phyloP scores from a whole-genome alignment of 2,329 filamentous ascomycete species.

The Thelonectria blattea region DNA sequence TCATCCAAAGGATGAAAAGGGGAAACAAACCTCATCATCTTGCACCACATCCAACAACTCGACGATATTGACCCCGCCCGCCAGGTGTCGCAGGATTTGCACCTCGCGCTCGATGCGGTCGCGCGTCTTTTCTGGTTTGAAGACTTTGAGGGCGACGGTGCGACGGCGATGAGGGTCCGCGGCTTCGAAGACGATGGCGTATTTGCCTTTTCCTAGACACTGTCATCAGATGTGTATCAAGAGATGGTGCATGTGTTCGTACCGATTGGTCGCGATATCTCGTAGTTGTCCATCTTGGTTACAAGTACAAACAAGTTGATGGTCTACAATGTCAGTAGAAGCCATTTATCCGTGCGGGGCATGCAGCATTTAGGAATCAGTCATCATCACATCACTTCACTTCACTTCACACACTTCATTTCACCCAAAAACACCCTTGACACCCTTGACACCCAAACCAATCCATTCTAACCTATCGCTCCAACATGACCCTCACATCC shows the following conservation, averaged over 20 bases:
- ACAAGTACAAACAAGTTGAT: background rate
- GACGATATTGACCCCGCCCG: slow-evolving; percentile 7
- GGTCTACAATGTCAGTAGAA: too few relatives aligned
- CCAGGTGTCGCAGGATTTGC: slow-evolving; percentile 1
- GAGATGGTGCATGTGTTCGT: background rate
- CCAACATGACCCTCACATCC: slow-evolving; percentile 61
- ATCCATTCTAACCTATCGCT: slow-evolving; percentile 36
- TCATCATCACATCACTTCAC: background rate
- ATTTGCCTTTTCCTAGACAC: background rate
- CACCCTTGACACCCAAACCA: background rate
- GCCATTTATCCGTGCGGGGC: too few relatives aligned
- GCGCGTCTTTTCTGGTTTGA: background rate
- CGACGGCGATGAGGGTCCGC: background rate
- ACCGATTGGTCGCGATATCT: slow-evolving; percentile 4
- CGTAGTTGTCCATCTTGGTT: background rate
- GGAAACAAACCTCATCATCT: background rate
- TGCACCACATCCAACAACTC: slow-evolving; percentile 1
- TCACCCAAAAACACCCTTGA: background rate
- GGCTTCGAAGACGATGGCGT: background rate
- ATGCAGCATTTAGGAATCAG: background rate
- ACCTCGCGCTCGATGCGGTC: slow-evolving; percentile 8
- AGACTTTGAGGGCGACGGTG: slow-evolving; percentile 12
- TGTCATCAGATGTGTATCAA: background rate
- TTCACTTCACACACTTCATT: too few relatives aligned
- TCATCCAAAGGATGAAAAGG: background rate